These are phyloP conservation scores for Babesia ovis DNA, from an alignment of 169 alveolate genomes.

Conservation along the genomic window DNA sequence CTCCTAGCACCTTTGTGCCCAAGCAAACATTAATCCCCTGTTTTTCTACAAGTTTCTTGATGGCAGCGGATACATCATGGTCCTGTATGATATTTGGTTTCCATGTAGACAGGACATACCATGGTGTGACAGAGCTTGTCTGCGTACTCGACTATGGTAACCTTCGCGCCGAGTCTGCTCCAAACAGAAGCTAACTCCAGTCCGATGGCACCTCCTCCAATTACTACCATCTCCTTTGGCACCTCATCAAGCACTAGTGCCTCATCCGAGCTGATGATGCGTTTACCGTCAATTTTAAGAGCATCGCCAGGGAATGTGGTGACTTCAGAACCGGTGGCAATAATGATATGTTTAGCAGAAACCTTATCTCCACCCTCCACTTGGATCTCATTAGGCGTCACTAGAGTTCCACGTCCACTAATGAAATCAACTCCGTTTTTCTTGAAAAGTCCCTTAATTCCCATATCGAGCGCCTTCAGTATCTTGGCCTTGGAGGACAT, in stretches of 20 bases:
- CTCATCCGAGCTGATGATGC: conserved; percentile 71
- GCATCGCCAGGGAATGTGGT: conserved; percentile 61
- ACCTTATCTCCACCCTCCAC: conserved; percentile 66
- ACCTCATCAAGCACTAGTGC: conserved; percentile 73
- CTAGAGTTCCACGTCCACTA: conserved; percentile 49
- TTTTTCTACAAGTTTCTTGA: conserved; percentile 73
- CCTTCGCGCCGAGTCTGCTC: conserved; percentile 89
- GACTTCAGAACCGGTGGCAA: conserved; percentile 90
- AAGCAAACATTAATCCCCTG: conserved; percentile 83
- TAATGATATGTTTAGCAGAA: conserved; percentile 83
- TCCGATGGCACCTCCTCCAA: conserved; percentile 99
- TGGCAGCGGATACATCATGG: conserved; percentile 68
- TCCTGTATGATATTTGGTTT: conserved; percentile 40
- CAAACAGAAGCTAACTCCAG: conserved; percentile 96
- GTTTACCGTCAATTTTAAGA: conserved; percentile 54
- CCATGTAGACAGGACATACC: neutral
- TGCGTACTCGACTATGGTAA: conserved; percentile 74
- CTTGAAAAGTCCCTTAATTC: conserved; percentile 90
- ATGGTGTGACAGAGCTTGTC: conserved; percentile 75
- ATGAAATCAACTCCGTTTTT: conserved; percentile 90
- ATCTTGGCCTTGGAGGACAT: conserved; percentile 82
- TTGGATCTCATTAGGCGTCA: conserved; percentile 31
- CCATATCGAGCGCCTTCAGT: conserved; percentile 87
- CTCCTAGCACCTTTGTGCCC: conserved; percentile 82
- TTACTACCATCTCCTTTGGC: conserved; percentile 89